Evolutionary conservation across 345 rosid species (phyloP), one percentile per base, ranked within the genome.

Genomic region (Linum usitatissimum): DNA sequence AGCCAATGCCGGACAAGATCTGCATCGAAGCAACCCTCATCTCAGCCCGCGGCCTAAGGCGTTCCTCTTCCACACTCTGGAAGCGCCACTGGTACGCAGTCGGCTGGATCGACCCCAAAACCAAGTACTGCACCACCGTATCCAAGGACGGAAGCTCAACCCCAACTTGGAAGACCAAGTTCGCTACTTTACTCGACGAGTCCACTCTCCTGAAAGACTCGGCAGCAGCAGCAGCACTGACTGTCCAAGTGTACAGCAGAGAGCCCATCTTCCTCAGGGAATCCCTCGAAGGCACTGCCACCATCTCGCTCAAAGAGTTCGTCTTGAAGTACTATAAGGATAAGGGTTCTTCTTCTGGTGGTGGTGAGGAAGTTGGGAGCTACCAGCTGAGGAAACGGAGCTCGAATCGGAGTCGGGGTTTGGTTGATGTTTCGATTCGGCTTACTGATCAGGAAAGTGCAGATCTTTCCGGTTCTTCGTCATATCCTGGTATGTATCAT

Each of bases 61-160:
- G 77, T 9, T 73, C 91, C 6, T 79, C 86, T 1, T 81, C 88
- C 0, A 80, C 88, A 0, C 77, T 84, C 57, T 85, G 93, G 84
- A 92, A 87, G 77, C 83, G 81, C 42, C 99, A 92, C n/a, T 89
- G 97, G 96, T 87, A 75, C 64, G 95, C 96, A 3, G 94, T 86
- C 42, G 97, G 97, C 1, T 92, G 98, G 97, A 73, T 87, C 42
- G 84, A 89, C 71, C 94, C 95, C 21, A 77, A 79, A 68, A 75
- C 84, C 76, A 92, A 87, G 77, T 92, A 92, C 65, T 87, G 95
- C 71, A 83, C 98, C 64, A 80, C 81, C 73, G 76, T 92, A 19
- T 10, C 51, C 5, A 45, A 45, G 17, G 87, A 85, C 75, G 78
- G 80, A 70, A 75, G 88, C 9, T 76, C 82, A 53, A 86, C 85